Conservation (phyloP, 169 alveolate species). For the Hepatocystis sp. region DNA sequence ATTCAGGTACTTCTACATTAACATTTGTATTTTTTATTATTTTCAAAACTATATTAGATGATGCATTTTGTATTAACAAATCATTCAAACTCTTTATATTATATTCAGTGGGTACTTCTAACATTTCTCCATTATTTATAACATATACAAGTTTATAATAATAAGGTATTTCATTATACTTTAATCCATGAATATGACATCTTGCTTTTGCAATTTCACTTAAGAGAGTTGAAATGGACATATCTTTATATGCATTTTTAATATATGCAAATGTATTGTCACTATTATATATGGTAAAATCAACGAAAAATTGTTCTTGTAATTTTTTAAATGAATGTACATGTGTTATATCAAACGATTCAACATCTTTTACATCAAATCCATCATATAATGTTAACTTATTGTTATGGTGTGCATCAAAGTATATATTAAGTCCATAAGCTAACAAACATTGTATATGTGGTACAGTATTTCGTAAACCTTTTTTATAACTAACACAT, state of each 20-base stretch:
- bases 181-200: conserved; percentile 42
- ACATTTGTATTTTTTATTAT: conserved; percentile 12
- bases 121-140: conserved; percentile 6
- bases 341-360: conserved; percentile 52
- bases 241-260: conserved; percentile 58
- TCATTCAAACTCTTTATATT: conserved; percentile 25
- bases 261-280: conserved; percentile 25
- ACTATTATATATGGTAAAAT: conserved; percentile 29
- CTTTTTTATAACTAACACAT: conserved; percentile 42
- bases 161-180: conserved; percentile 18
- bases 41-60: conserved; percentile 13
- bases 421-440: conserved; percentile 48
- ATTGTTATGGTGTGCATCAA: conserved; percentile 33
- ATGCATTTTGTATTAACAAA: conserved; percentile 21
- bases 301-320: conserved; percentile 56
- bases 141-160: conserved; percentile 42
- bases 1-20: conserved; percentile 10
- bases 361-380: conserved; percentile 19
- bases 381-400: conserved; percentile 48
- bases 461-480: conserved; percentile 44
- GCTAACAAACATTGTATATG: conserved; percentile 74
- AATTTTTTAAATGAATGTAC: conserved; percentile 48
- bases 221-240: conserved; percentile 47
- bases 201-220: conserved; percentile 68
- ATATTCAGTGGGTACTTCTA: conserved; percentile 7